These are phyloP conservation scores for Pyronema omphalodes DNA, from an alignment of 495 filamentous ascomycete species.

Conservation along the genomic window DNA sequence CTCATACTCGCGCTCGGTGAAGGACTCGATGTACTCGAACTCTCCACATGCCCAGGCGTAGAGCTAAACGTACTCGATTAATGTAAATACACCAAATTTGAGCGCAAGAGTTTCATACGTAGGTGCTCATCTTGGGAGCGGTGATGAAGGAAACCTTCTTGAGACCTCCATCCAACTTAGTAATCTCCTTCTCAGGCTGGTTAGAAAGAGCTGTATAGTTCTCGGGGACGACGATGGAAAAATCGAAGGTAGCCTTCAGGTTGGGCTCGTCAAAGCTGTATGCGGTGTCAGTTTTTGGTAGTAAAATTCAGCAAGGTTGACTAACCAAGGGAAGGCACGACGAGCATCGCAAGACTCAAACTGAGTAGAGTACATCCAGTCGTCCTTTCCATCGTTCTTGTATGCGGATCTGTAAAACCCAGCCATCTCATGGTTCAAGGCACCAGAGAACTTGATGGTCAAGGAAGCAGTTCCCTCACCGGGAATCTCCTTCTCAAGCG, in stretches of 20 bases:
- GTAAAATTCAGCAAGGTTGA: not conserved
- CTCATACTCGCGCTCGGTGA: slow-evolving; percentile 72
- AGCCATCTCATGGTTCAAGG: slow-evolving; percentile 65
- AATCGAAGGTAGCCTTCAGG: slow-evolving; percentile 86
- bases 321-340: slow-evolving; percentile 66
- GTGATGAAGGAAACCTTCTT: slow-evolving; percentile 71
- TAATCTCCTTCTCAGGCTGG: slow-evolving; percentile 63
- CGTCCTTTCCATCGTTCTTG: slow-evolving; percentile 53
- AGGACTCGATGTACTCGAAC: slow-evolving; percentile 85
- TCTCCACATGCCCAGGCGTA: slow-evolving; percentile 92
- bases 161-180: slow-evolving; percentile 32
- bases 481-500: slow-evolving; percentile 49
- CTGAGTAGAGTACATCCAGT: slow-evolving; percentile 89
- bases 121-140: slow-evolving; percentile 92
- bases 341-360: slow-evolving; percentile 94
- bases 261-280: slow-evolving; percentile 83
- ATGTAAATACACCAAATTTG: not conserved
- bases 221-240: slow-evolving; percentile 74
- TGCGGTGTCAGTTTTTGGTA: not conserved
- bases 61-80: slow-evolving; percentile 32
- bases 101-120: slow-evolving; percentile 29
- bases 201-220: slow-evolving; percentile 80
- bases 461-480: slow-evolving; percentile 42
- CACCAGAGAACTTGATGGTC: slow-evolving; percentile 61
- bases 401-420: slow-evolving; percentile 95